Base-by-base conservation (phyloP, 2,329 filamentous ascomycete genomes). In the Cordyceps cateniannulata region DNA sequence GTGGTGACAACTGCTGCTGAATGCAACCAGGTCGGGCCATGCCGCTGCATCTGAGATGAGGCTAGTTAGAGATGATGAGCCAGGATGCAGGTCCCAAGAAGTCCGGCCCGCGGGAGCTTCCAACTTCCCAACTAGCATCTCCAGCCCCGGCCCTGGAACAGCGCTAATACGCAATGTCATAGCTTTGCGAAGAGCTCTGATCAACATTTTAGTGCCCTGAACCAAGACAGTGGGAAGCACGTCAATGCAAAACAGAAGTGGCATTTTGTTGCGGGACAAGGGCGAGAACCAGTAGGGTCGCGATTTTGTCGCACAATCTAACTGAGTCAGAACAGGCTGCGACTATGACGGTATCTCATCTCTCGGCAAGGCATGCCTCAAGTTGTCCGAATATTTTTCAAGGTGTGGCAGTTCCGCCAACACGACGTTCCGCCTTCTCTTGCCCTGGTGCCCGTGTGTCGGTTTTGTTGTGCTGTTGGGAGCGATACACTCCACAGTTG, bases 401-500 rank as follows among this genome's bases (percentile, higher is more conserved):
- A 35, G 32, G 8, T 12, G 32, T 35, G 32, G 32, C 8, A 35
- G 32, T 35, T n/a, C 38, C 18, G 38, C 38, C 16, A 42, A 18
- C 16, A 35, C 29, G 29, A 1, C 29, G 29, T 35, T 35, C 29
- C 5, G 29, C 29, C 29, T 52, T 80, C 79, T 63, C 74, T 77
- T 27, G 87, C 90, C 62, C 87, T 74, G 70, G 83, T 76, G 48
- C 89, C 82, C 2, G 88, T 87, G 65, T 89, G 87, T 65, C 81
- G 81, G 74, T 93, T 93, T 79, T 93, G 89, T 51, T 91, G 80
- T 91, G 80, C 75, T 10, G 75, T 72, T n/a, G 76, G 72, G 38
- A 90, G 75, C 53, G 79, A 96, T 85, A 73, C 93, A 96, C 76
- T 96, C 90, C 60, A 1, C 18, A 42, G 18, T 87, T 8, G 84